phyloP scores from a whole-genome alignment of 2,329 filamentous ascomycete genomes.

The Claviceps sorghi region DNA sequence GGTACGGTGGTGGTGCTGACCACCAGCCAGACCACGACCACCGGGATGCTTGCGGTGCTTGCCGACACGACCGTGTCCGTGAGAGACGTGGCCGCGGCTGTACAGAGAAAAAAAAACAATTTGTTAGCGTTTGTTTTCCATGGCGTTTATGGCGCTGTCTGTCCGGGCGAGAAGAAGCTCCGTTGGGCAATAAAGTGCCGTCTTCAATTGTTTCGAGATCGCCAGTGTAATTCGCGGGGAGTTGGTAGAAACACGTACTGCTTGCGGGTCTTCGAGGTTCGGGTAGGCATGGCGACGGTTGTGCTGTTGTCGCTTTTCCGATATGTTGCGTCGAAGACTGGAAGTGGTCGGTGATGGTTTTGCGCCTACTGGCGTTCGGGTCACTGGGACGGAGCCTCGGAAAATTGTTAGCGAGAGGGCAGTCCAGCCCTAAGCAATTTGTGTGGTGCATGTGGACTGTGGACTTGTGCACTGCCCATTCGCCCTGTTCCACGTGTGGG shows the following conservation, averaged over 20 bases:
- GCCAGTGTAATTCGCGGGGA: constrained; percentile 3
- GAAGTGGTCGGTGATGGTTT: constrained; percentile 25
- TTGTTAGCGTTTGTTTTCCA: neutral
- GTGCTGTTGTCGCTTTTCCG: constrained; percentile 30
- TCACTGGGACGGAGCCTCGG: constrained; percentile 12
- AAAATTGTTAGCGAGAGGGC: constrained; percentile 28
- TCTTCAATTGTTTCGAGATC: constrained; percentile 3
- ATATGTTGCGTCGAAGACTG: constrained; percentile 21
- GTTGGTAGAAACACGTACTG: constrained; percentile 39
- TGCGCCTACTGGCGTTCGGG: constrained; percentile 19
- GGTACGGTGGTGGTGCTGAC: constrained; percentile 70
- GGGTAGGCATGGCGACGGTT: constrained; percentile 54
- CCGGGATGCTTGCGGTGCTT: constrained; percentile 92
- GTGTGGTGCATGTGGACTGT: neutral
- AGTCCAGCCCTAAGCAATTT: constrained; percentile 24
- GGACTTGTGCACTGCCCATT: neutral
- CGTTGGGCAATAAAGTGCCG: neutral
- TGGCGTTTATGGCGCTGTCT: neutral
- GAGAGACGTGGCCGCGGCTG: constrained; percentile 93
- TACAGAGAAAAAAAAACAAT: constrained; percentile 9
- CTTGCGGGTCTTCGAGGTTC: constrained; percentile 63
- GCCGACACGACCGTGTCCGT: constrained; percentile 95
- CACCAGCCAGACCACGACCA: constrained; percentile 86
- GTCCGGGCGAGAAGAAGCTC: neutral
- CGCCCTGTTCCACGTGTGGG: neutral